Evolutionary conservation across 768 basidiomycete genomes (phyloP), one percentile per base, ranked within the genome.

Genomic region (Hortiboletus campestris): DNA sequence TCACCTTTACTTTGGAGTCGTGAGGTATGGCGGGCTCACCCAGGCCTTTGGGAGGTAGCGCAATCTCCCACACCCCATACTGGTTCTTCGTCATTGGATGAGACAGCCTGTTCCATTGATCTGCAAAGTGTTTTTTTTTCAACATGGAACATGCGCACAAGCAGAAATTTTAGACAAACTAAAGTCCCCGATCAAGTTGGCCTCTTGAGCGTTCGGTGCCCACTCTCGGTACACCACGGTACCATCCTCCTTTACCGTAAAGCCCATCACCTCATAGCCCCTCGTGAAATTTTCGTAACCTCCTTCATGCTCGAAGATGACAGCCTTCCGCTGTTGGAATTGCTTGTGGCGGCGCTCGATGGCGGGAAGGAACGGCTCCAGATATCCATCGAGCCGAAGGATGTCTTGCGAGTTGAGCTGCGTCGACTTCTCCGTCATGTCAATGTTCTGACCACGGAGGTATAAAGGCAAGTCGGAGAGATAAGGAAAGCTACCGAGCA

Each of bases 1-100:
- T 51, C 53, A 89, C 94, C 80, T 99, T 99, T 69, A 99, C 61
- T 76, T 97, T 98, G 46, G 91, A 89, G 72, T 98, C 92, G 71
- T 99, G 97, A 20, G 89, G 86, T 63, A 99, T 96, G 16, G 87
- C 87, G 65, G 89, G 89, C 44, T 78, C 75, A 6, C 93, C 94
- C 6, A 80, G 73, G 51, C 80, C 71, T 17, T 76, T 75, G 14
- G 94, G 82, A 22, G 89, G 87, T 3, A 98, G 56, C 34, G 76
- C 80, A 48, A 94, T 85, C 71, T 93, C 90, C 89, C 92, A 99
- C 19, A 97, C 82, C 39, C 97, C 97, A 68, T 83, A 98, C 13
- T 83, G 65, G 65, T 94, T 77, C 75, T 84, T 91, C 58, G 74
- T 85, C 94, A 99, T 89, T 3, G 86, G 86, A 69, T 98, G 91